Evolutionary conservation across 169 alveolate species (phyloP).

Genomic region (Theileria parva): DNA sequence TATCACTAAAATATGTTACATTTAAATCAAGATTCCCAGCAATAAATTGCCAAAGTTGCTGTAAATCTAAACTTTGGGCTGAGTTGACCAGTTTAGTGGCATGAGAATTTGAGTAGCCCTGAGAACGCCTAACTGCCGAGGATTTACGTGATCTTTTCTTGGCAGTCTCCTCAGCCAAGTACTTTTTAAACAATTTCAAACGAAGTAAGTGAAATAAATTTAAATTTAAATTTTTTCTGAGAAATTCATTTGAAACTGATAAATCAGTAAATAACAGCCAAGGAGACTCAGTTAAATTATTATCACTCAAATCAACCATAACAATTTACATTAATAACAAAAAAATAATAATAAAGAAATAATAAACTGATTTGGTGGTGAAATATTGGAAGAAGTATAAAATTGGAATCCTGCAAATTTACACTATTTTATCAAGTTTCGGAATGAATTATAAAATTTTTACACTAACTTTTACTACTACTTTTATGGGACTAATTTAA

Average conservation of each 20-base stretch:
- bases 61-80: conserved; percentile 27
- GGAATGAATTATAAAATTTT: too few relatives aligned
- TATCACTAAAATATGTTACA: not conserved
- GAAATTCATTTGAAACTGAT: conserved; percentile 16
- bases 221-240: conserved; percentile 22
- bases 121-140: conserved; percentile 59
- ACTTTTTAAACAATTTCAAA: conserved; percentile 17
- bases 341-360: too few relatives aligned
- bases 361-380: too few relatives aligned
- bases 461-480: too few relatives aligned
- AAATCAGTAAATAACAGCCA: conserved; percentile 43
- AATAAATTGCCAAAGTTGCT: conserved; percentile 54
- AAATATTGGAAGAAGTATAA: too few relatives aligned
- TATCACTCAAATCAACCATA: not conserved
- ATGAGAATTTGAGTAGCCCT: conserved; percentile 32
- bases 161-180: conserved; percentile 31
- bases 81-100: conserved; percentile 33
- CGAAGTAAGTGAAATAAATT: conserved; percentile 28
- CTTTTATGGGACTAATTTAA: too few relatives aligned
- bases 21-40: conserved; percentile 3
- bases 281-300: conserved; percentile 33
- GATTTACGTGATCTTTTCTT: conserved; percentile 50
- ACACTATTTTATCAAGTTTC: too few relatives aligned
- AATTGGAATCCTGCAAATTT: too few relatives aligned
- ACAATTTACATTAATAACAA: too few relatives aligned